Base-by-base conservation (phyloP, 306 rosid species). In the Leucaena leucocephala region DNA sequence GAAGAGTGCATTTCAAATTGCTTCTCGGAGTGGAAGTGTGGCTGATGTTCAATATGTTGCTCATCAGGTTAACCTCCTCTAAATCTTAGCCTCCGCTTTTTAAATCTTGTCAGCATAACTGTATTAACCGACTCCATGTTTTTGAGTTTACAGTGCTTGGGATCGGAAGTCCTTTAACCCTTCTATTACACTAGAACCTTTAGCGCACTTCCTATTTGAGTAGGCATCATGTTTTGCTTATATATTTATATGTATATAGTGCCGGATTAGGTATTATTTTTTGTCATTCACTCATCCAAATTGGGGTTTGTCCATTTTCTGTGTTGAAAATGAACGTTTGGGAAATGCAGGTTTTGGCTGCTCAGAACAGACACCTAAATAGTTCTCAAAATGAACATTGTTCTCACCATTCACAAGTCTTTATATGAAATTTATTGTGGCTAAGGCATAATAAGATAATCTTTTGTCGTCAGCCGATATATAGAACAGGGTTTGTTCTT, bases 1-100 rank as follows among this genome's bases (percentile, higher is more conserved):
- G 12, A 95, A 95, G 90, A 95, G 98, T 78, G 97, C 98, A 80
- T 95, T 95, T 87, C 98, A 95, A 86, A 89, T 95, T 84, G 98
- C 98, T 83, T 92, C 97, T 14, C 89, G 97, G 75, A 95, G 98
- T 84, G 98, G 98, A 81, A 95, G 98, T 75, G 97, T 95, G 63
- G 98, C 98, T 69, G 98, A 95, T 89, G 98, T 95, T 76, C 92
- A 95, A 84, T 95, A 95, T 85, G 97, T 95, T 43, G 98, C 98
- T 80, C 98, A 92, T 82, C 98, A 95, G 98, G 98, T 95, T 74
- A 82, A 48, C 75, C 72, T 71, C 73, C 76, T 78, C 71, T 71
- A 63, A 49, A 76, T 38, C 78, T 63, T 71, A 39, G 76, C 77
- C 17, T 81, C 33, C 42, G 45, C 65, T 50, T 44, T 52, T 44